Evolutionary conservation across 805 yeast species (phyloP).

Genomic region (Maudiozyma saulgeensis): DNA sequence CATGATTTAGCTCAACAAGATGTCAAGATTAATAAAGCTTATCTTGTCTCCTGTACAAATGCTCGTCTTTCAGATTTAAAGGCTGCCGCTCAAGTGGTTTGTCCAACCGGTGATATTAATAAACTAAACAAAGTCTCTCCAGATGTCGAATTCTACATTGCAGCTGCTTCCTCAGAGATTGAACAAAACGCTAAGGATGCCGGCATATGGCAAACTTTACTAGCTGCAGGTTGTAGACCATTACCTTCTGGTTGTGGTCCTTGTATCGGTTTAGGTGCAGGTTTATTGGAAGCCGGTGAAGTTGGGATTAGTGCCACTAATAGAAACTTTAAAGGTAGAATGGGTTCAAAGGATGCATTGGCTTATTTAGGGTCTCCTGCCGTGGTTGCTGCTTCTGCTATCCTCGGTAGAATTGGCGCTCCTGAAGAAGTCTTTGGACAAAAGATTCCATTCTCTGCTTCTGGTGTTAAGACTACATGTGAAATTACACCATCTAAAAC

Average conservation of each 20-base stretch:
- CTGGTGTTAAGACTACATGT: constrained; percentile 37
- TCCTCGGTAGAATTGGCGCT: constrained; percentile 86
- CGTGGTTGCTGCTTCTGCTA: constrained; percentile 96
- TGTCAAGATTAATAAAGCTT: constrained; percentile 83
- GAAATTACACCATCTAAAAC: constrained; percentile 2
- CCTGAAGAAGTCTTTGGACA: constrained; percentile 78
- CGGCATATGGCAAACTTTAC: constrained; percentile 86
- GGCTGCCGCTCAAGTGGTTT: constrained; percentile 86
- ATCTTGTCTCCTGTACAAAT: constrained; percentile 95
- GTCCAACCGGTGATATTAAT: constrained; percentile 25
- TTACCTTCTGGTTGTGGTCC: constrained; percentile 99
- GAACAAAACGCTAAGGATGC: constrained; percentile 82
- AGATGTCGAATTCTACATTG: constrained; percentile 91
- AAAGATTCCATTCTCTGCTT: constrained; percentile 32
- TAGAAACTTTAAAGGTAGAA: constrained; percentile 97
- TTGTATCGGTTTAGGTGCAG: constrained; percentile 95
- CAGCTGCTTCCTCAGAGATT: constrained; percentile 92
- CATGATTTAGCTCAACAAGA: constrained; percentile 62
- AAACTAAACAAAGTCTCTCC: constrained; percentile 60
- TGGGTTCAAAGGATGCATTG: constrained; percentile 95
- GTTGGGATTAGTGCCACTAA: constrained; percentile 98
- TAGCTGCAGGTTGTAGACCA: constrained; percentile 90
- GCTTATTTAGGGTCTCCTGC: constrained; percentile 97
- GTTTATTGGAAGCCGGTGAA: constrained; percentile 88
- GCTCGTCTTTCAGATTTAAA: constrained; percentile 85